Evolutionary conservation across 2,329 filamentous ascomycete genomes (phyloP).

Genomic region (Aspergillus hortae): DNA sequence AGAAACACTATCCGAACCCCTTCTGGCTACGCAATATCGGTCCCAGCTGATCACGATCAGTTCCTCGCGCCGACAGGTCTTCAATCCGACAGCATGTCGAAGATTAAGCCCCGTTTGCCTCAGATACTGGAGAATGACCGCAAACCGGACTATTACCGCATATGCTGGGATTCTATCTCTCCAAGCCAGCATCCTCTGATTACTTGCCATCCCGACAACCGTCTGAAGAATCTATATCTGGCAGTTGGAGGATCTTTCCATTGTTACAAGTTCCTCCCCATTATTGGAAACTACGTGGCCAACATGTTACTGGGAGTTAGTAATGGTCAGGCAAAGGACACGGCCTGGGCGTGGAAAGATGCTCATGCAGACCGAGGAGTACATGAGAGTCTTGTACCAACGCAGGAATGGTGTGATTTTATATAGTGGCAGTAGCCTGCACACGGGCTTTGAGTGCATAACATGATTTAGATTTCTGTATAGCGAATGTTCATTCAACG

Average conservation of each 20-base stretch:
- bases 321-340: conserved; percentile 37
- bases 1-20: conserved; percentile 49
- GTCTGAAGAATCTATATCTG: conserved; percentile 53
- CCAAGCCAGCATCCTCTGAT: conserved; percentile 62
- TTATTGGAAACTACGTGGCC: conserved; percentile 56
- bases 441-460: background rate
- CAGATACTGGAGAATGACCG: conserved; percentile 29
- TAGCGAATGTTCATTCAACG: no score
- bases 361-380: conserved; percentile 17
- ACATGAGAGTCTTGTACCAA: conserved; percentile 26
- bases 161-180: conserved; percentile 60
- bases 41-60: conserved; percentile 46
- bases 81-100: conserved; percentile 37
- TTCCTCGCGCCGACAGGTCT: conserved; percentile 40
- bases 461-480: background rate
- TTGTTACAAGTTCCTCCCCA: conserved; percentile 63
- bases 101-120: conserved; percentile 22
- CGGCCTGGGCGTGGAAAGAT: conserved; percentile 22
- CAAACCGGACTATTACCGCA: conserved; percentile 41
- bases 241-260: conserved; percentile 63
- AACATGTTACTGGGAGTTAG: conserved; percentile 39
- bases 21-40: conserved; percentile 52
- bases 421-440: background rate
- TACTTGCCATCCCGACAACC: conserved; percentile 48
- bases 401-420: conserved; percentile 21